Evolutionary conservation across 345 rosid genomes (phyloP), one percentile per base, ranked within the genome.

Genomic region (thale cress (Arabidopsis thaliana)): DNA sequence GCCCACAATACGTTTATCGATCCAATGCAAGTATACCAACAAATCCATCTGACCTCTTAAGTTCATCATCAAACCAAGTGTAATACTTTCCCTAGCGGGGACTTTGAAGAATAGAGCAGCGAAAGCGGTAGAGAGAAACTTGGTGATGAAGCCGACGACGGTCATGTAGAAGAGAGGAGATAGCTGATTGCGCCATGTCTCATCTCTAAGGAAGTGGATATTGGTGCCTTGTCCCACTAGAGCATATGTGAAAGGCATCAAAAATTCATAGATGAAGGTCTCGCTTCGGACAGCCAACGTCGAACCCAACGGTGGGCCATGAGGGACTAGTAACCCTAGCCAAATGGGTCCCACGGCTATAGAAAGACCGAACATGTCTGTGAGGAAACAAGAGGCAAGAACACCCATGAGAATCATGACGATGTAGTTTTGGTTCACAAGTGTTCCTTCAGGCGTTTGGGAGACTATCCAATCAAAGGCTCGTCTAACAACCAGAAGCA

Each of bases 311-410:
- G 92, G 97, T 0, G 93, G 89, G 4, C 93, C 93, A 2, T 85
- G 91, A 3, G 93, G 97, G 1, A 84, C 84, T 8, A 84, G 51
- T 7, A 88, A 78, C 32, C 96, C 96, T 4, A 86, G 58, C 87
- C 84, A 88, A n/a, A 86, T 40, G 3, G 92, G 87, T 33, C 97
- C 96, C 6, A 75, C 83, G 0, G 79, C 91, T 51, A 88, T 78
- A 6, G 85, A 82, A n/a, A 90, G 30, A 20, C 96, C 97, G 3
- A 92, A 79, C 87, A 92, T 81, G 38, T 92, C 97, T 0, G 89
- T 83, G 2, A 90, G 12, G 66, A 92, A 92, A 5, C 85, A 84
- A 76, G 75, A 69, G 14, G 67, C 34, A 55, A 88, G 25, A 0
- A 84, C 96, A 65, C 83, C 83, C 48, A 84, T 6, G n/a, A 90